phyloP scores from a whole-genome alignment of 495 filamentous ascomycete species.

The Tuber aestivum region DNA sequence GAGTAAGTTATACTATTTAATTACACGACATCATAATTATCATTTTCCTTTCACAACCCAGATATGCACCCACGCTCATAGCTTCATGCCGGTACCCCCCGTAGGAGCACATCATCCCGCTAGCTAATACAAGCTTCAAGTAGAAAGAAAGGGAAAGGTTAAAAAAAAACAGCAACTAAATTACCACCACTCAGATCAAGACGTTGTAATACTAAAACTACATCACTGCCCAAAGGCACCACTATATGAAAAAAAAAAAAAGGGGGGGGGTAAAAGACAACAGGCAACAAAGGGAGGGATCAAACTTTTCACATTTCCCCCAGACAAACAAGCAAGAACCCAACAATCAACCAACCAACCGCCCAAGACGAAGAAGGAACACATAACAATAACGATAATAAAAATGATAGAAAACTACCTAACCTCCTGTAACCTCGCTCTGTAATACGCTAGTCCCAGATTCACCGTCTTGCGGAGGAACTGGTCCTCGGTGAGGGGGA shows the following conservation, averaged over 20 bases:
- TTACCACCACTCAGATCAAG: neutral
- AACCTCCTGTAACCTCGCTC: conserved; percentile 31
- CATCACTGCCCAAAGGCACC: neutral
- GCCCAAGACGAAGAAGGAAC: neutral
- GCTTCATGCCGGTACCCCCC: neutral
- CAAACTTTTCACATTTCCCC: neutral
- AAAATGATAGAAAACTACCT: neutral
- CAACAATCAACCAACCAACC: neutral
- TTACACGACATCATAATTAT: neutral
- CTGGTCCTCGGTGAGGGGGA: conserved; percentile 67
- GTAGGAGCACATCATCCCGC: neutral
- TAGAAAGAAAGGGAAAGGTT: neutral
- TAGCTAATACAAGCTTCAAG: neutral
- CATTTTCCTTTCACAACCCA: neutral
- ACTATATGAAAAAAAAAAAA: neutral
- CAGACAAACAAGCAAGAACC: neutral
- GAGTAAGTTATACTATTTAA: neutral
- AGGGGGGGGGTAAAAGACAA: neutral
- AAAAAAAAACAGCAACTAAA: neutral
- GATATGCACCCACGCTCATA: neutral
- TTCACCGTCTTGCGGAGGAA: conserved; percentile 62
- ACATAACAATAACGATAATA: too few relatives aligned
- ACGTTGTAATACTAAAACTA: neutral
- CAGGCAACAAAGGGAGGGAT: neutral
- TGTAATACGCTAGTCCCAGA: conserved; percentile 64